Percentiles rank a stretch among this genome's conserved stretches.
These are phyloP conservation scores for Fusarium circinatum DNA, from an alignment of 2,329 filamentous ascomycete species.

Conservation along the genomic window DNA sequence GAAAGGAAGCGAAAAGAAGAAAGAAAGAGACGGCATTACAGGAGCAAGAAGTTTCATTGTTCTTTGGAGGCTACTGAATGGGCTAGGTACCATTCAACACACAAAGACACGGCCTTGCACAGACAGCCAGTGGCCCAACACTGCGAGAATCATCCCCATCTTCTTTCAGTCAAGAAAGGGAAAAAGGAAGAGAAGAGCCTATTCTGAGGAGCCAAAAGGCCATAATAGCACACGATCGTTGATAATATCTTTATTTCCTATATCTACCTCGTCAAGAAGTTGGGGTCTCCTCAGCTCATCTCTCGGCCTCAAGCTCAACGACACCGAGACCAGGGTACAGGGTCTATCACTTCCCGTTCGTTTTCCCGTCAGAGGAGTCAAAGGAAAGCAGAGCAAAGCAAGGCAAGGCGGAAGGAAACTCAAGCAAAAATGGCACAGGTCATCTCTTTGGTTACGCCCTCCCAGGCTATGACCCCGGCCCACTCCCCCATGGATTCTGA, in stretches of 20 bases:
- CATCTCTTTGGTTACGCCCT: conserved; percentile 42
- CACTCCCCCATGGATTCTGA: conserved; percentile 39
- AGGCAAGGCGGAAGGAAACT: background rate
- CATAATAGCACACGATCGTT: background rate
- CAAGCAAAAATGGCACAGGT: conserved; percentile 43
- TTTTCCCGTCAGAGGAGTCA: conserved; percentile 26
- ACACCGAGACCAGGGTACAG: conserved; percentile 15
- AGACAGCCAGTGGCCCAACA: conserved; percentile 34
- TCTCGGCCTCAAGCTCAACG: conserved; percentile 8
- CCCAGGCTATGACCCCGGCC: conserved; percentile 42
- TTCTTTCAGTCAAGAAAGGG: conserved; percentile 23
- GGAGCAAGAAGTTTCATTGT: conserved; percentile 40
- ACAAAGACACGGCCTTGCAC: conserved; percentile 37
- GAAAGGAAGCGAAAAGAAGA: conserved; percentile 19
- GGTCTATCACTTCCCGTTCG: conserved; percentile 25
- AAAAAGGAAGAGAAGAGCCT: background rate
- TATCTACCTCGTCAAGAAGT: conserved; percentile 1
- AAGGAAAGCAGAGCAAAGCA: background rate
- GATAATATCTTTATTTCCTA: conserved; percentile 11
- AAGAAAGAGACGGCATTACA: conserved; percentile 4
- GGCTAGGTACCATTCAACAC: conserved; percentile 19
- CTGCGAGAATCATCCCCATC: conserved; percentile 18
- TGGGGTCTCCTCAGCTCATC: conserved; percentile 1
- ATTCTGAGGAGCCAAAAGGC: background rate
- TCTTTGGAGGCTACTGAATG: conserved; percentile 34